These are phyloP conservation scores for Microbotryum intermedium DNA, from an alignment of 1,284 basidiomycete species.

Conservation along the genomic window DNA sequence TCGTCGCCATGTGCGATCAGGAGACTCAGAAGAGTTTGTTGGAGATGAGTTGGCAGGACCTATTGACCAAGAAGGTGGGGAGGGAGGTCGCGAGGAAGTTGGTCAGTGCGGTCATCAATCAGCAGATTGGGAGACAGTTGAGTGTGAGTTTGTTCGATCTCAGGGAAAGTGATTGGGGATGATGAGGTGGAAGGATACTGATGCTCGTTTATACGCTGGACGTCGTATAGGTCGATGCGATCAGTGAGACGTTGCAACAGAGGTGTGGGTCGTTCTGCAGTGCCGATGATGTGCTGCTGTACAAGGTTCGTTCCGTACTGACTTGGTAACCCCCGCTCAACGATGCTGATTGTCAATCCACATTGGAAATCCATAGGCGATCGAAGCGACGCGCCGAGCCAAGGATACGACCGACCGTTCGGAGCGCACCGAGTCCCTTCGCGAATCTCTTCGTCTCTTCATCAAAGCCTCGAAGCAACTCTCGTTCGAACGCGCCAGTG, in stretches of 20 bases:
- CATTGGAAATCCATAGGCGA: constrained; percentile 51
- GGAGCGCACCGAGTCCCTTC: constrained; percentile 65
- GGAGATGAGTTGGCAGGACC: constrained; percentile 67
- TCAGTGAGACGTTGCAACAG: constrained; percentile 87
- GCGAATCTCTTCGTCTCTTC: constrained; percentile 77
- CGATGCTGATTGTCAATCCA: not conserved
- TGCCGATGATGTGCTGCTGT: constrained; percentile 93
- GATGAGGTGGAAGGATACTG: not conserved
- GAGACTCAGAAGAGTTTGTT: constrained; percentile 59
- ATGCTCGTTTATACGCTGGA: constrained; percentile 8
- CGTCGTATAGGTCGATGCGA: constrained; percentile 88
- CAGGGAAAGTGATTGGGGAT: constrained; percentile 2
- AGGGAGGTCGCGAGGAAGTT: constrained; percentile 74
- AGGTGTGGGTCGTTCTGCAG: constrained; percentile 96
- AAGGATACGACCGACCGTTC: constrained; percentile 63
- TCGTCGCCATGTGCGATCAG: constrained; percentile 61
- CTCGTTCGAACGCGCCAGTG: constrained; percentile 72
- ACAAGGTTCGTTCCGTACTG: constrained; percentile 57
- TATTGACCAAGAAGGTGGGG: constrained; percentile 74
- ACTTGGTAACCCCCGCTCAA: not conserved
- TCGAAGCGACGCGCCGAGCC: constrained; percentile 85
- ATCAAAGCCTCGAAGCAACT: constrained; percentile 75
- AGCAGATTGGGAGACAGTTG: constrained; percentile 91
- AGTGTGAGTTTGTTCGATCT: constrained; percentile 52
- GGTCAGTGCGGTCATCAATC: constrained; percentile 91